A percentile compares a stretch with the other conserved stretches of the same genome.
These are phyloP conservation scores for Wickerhamomyces bisporus DNA, from an alignment of 805 yeast genomes.

Conservation along the genomic window DNA sequence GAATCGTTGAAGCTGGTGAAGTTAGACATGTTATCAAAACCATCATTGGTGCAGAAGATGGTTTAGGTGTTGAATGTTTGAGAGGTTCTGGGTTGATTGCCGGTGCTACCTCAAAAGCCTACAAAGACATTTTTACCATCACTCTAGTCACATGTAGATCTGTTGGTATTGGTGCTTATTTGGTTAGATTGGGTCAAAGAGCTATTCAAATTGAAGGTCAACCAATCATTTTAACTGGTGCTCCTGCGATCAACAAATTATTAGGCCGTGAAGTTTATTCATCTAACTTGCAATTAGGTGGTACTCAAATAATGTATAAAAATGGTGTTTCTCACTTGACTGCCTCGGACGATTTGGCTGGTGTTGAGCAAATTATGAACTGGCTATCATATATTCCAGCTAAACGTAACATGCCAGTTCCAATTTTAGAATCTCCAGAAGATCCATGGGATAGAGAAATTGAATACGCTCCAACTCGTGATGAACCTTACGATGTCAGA, in stretches of 20 bases:
- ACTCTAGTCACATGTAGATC: conserved; percentile 99
- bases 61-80: conserved; percentile 97
- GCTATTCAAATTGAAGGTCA: conserved; percentile 98
- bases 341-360: conserved; percentile 94
- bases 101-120: conserved; percentile 97
- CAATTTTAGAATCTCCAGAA: conserved; percentile 65
- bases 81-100: conserved; percentile 98
- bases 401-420: conserved; percentile 83
- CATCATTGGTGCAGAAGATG: conserved; percentile 91
- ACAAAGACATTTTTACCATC: conserved; percentile 94
- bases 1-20: conserved; percentile 79
- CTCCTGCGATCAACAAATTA: conserved; percentile 95
- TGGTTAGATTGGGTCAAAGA: conserved; percentile 97
- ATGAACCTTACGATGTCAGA: conserved; percentile 83
- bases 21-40: conserved; percentile 76
- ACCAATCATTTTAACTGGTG: conserved; percentile 98
- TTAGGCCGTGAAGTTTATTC: conserved; percentile 96
- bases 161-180: conserved; percentile 99
- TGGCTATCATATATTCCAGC: conserved; percentile 97
- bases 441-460: conserved; percentile 95
- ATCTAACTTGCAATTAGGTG: conserved; percentile 96
- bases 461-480: conserved; percentile 68
- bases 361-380: conserved; percentile 88
- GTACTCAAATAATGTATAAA: conserved; percentile 97
- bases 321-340: conserved; percentile 98